phyloP scores from a whole-genome alignment of 148 eudicot genomes.

The Salicornia ramosissima region DNA sequence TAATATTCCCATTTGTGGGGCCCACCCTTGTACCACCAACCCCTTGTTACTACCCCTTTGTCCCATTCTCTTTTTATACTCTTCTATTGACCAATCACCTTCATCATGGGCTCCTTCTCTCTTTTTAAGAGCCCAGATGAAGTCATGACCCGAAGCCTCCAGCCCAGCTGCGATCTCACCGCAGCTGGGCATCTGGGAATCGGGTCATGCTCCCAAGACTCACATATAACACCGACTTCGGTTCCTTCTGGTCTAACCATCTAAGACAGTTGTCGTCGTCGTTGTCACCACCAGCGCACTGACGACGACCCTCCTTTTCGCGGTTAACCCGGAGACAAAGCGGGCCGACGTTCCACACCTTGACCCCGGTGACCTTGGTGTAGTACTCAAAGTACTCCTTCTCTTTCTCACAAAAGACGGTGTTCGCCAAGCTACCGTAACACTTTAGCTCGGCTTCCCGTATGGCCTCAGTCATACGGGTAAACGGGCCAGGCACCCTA shows the following conservation, averaged over 20 bases:
- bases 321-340: constrained; percentile 1
- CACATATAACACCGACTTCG: background rate
- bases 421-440: background rate
- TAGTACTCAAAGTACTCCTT: background rate
- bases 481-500: background rate
- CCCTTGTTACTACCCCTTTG: constrained; percentile 16
- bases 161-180: constrained; percentile 10
- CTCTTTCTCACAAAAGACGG: background rate
- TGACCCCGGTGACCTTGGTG: no score
- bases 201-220: constrained; percentile 14
- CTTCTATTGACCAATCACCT: background rate
- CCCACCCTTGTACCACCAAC: constrained; percentile 24
- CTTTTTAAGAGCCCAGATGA: constrained; percentile 17
- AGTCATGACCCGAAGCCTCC: constrained; percentile 11
- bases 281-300: no score
- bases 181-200: background rate
- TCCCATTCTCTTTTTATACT: background rate
- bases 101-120: background rate
- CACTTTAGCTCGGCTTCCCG: constrained; percentile 12
- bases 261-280: constrained; percentile 5
- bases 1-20: constrained; percentile 23
- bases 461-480: background rate
- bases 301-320: background rate
- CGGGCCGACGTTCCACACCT: constrained; percentile 14
- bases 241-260: constrained; percentile 6